A percentile compares a stretch with the other conserved stretches of the same genome.
Evolutionary conservation across 768 basidiomycete genomes (phyloP).

Genomic region (Lactifluus echinatus): DNA sequence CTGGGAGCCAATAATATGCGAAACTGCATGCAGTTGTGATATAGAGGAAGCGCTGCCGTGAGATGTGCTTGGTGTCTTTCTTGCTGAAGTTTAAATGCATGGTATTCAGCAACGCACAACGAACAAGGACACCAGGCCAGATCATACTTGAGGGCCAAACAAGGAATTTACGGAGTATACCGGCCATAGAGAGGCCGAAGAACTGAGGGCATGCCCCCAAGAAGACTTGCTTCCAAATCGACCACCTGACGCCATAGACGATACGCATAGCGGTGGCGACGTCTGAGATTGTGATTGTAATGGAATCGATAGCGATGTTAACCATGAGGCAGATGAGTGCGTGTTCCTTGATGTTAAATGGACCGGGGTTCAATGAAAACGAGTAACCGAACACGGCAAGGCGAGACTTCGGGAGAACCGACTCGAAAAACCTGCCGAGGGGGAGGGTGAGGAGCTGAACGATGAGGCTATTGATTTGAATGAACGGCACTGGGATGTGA

Average conservation of each 20-base stretch:
- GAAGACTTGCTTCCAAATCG: constrained; percentile 52
- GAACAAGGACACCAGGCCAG: constrained; percentile 84
- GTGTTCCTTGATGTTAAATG: constrained; percentile 89
- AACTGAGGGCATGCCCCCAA: constrained; percentile 55
- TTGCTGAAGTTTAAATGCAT: constrained; percentile 70
- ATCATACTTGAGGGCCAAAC: constrained; percentile 85
- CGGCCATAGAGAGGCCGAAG: constrained; percentile 64
- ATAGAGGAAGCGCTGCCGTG: constrained; percentile 72
- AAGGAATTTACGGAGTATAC: constrained; percentile 69
- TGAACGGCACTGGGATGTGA: constrained; percentile 45
- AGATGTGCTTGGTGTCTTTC: constrained; percentile 60
- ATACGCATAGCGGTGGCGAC: constrained; percentile 56
- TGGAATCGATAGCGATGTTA: constrained; percentile 54
- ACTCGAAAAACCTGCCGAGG: constrained; percentile 60
- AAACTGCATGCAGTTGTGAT: constrained; percentile 51
- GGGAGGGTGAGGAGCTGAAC: constrained; percentile 69
- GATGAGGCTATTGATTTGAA: constrained; percentile 59
- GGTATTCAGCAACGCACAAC: constrained; percentile 79
- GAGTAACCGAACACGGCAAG: constrained; percentile 64
- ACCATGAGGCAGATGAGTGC: constrained; percentile 78
- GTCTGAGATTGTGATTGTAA: constrained; percentile 68
- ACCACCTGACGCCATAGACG: constrained; percentile 54
- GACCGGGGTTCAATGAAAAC: constrained; percentile 73
- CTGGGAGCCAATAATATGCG: constrained; percentile 73
- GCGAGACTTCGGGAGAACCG: constrained; percentile 50